phyloP scores from a whole-genome alignment of 768 basidiomycete genomes.

The Fomitopsis pulvina region DNA sequence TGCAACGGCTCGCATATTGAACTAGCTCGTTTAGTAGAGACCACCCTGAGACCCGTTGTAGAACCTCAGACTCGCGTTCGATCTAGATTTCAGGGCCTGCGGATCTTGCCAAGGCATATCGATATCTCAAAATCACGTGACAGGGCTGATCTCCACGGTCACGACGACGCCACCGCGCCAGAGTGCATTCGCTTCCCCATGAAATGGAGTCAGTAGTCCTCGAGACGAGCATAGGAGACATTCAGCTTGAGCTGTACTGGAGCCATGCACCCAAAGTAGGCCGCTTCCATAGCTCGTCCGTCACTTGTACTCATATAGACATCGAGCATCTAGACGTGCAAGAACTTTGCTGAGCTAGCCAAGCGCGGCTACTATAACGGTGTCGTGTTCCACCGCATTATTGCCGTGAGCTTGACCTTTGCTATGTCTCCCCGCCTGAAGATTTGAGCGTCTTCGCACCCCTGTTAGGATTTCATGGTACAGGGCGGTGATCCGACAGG shows the following conservation, averaged over 20 bases:
- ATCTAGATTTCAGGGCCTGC: neutral
- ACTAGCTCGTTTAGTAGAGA: neutral
- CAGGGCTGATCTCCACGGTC: neutral
- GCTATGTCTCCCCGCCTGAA: neutral
- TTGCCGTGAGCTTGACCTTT: slow-evolving; percentile 50
- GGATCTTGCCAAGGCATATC: neutral
- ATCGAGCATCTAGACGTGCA: slow-evolving; percentile 62
- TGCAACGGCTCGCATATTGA: slow-evolving; percentile 73
- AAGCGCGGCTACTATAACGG: slow-evolving; percentile 91
- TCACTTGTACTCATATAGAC: slow-evolving; percentile 5
- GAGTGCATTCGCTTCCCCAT: neutral
- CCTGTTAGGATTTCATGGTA: slow-evolving; percentile 86
- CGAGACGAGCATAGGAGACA: slow-evolving; percentile 79
- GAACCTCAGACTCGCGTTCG: neutral
- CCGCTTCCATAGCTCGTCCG: neutral
- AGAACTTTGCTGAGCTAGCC: slow-evolving; percentile 91
- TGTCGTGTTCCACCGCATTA: slow-evolving; percentile 86
- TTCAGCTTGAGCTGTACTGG: slow-evolving; percentile 91
- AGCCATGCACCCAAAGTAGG: slow-evolving; percentile 74
- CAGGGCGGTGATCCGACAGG: slow-evolving; percentile 96
- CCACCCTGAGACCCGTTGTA: neutral
- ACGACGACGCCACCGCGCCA: neutral
- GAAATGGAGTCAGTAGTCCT: slow-evolving; percentile 55
- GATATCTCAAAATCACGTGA: neutral
- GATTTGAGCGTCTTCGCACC: neutral